Evolutionary conservation across 1,139 yeast species (phyloP).

Genomic region (Arxiozyma slooffiae): DNA sequence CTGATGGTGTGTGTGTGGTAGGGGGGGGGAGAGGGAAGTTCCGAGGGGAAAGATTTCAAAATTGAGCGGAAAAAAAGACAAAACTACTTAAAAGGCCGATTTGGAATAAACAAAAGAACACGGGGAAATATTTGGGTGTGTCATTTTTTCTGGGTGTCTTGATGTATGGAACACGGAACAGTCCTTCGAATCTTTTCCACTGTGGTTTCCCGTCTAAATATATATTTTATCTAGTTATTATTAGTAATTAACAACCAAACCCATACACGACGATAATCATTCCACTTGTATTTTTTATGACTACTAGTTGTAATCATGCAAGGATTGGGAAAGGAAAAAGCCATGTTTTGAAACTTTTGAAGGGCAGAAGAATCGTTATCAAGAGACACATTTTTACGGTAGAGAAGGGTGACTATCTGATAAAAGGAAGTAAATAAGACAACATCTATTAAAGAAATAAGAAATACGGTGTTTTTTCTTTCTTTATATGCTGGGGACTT

Average conservation of each 20-base stretch:
- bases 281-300: no score
- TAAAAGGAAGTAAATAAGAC: no score
- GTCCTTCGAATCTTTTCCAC: not conserved
- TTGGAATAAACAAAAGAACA: not conserved
- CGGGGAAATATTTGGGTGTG: not conserved
- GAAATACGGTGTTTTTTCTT: no score
- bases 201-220: not conserved
- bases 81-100: not conserved
- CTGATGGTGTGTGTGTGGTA: no score
- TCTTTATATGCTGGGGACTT: no score
- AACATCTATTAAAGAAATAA: not conserved
- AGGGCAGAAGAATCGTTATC: no score
- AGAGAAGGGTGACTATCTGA: not conserved
- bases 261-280: no score
- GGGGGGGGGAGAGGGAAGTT: no score
- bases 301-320: no score
- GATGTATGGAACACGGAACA: not conserved
- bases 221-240: no score
- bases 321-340: not conserved
- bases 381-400: no score
- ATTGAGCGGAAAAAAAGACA: not conserved
- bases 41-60: not conserved
- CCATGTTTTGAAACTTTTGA: not conserved
- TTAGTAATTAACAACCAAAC: no score
- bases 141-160: not conserved